Evolutionary conservation across 768 basidiomycete species (phyloP), one percentile per base, ranked within the genome.

Genomic region (Calocybe indica): DNA sequence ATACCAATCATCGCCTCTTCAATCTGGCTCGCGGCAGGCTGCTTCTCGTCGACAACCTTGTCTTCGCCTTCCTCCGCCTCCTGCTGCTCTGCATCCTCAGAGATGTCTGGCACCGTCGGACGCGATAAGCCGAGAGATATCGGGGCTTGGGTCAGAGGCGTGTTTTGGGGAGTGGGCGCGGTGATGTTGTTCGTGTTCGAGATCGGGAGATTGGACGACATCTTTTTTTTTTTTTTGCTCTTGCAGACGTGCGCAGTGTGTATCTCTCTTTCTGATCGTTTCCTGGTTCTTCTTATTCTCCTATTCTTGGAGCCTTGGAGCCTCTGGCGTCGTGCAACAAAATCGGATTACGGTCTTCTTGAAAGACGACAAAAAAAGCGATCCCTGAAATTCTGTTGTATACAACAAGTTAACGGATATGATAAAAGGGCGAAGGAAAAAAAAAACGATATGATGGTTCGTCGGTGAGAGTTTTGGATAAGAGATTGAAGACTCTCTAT

Each of bases 141-240:
- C 47, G 91, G 90, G 9, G 88, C 88, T 55, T 88, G 80, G 46
- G 72, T 82, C 52, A 92, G 70, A 8, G 92, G 93, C 3, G 93
- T 95, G 69, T 96, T 95, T 72, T 90, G 88, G 15, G 92, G 92
- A 11, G 92, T 96, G 6, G 92, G 92, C n/a, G 92, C 92, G 3
- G 86, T 83, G 22, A 83, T 70, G 22, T 22, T 22, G 66, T 79
- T 79, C 47, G 67, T 62, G 38, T 70, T 66, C 29, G 72, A 67
- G 63, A 89, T 88, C 58, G 82, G 78, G 45, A 89, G 65, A 61
- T 73, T 82, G 61, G 78, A 78, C 41, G 84, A 84, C 87, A 89
- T 89, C 34, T 52, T 54, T 37, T n/a, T 43, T 40, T 43, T 39
- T n/a, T 31, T 43, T 43, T 43, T 15, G 42, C 30, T 10, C 12